Base-by-base conservation (phyloP, 192 early-diverging fungal species). In the Allomyces macrogynus region DNA sequence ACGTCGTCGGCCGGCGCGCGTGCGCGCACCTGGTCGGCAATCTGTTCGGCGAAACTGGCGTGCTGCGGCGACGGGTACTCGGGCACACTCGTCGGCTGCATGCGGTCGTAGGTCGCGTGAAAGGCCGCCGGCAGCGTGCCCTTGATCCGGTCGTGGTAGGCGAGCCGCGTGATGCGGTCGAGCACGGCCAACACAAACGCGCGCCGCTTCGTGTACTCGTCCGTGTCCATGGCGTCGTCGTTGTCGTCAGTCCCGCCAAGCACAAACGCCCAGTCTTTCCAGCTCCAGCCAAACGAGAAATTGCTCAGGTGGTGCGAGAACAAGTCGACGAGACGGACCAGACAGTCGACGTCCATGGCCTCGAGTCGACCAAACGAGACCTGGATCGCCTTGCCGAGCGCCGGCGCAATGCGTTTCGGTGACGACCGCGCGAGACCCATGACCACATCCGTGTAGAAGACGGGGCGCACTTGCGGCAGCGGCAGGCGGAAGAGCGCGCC, bases 261-360 rank as follows among this genome's bases (percentile, higher is more conserved):
- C 22, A 32, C 68, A 24, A 64, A 68, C 67, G 62, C 68, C 94
- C 92, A 97, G 65, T 80, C 85, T 23, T 69, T 64, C 92, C 92
- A 95, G 67, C 87, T 83, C 91, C 91, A 95, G 25, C 81, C 76
- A 74, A 85, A 93, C 14, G 78, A 84, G 80, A 95, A 92, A 75
- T 96, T 96, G 71, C 90, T 92, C 62, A 98, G 73, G 73, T 94
- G 92, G 64, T 89, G 83, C 0, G 87, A 80, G 75, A 98, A 88
- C 89, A 89, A 95, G 67, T 87, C 86, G 65, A 82, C 81, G 60
- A 96, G 78, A 25, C 93, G 77, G 70, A 85, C 77, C 27, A 92
- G 77, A 70, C 84, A 86, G 73, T 93, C 92, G 40, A 88, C 82
- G 71, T 98, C 95, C 84, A 87, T 81, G 1, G 76, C 76, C 64